Percentiles rank a stretch among this genome's conserved stretches.
Conservation (phyloP, 2,329 filamentous ascomycete genomes). For the Colletotrichum tabaci region DNA sequence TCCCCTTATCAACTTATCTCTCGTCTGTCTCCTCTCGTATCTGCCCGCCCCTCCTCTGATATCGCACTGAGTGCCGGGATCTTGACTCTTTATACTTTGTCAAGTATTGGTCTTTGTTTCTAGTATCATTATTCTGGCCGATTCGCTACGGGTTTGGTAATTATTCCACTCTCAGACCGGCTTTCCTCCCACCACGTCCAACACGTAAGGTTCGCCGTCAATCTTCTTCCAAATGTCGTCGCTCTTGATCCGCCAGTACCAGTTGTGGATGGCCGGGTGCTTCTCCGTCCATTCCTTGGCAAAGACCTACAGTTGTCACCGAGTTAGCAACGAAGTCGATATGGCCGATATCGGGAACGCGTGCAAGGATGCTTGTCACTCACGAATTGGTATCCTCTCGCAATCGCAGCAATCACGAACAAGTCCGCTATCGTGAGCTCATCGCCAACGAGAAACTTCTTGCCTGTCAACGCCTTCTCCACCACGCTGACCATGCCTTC, state of each 20-base stretch:
- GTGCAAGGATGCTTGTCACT: background rate
- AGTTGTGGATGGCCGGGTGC: constrained; percentile 24
- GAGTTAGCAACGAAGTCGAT: background rate
- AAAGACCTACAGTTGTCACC: constrained; percentile 12
- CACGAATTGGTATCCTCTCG: constrained; percentile 31
- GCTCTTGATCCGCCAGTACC: constrained; percentile 37
- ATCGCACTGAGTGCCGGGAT: background rate
- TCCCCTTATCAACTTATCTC: background rate
- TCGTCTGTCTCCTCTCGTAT: background rate
- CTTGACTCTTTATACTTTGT: background rate
- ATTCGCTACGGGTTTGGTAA: background rate
- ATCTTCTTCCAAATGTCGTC: constrained; percentile 36
- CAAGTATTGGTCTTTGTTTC: background rate
- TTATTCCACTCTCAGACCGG: constrained; percentile 19
- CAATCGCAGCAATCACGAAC: constrained; percentile 26
- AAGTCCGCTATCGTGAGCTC: constrained; percentile 32
- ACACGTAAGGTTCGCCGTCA: constrained; percentile 30
- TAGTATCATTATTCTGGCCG: background rate
- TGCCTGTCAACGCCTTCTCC: constrained; percentile 33
- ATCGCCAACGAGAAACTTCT: constrained; percentile 32
- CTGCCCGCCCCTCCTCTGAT: background rate
- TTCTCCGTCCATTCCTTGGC: constrained; percentile 33
- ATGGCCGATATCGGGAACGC: constrained; percentile 6
- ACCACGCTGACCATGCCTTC: constrained; percentile 35
- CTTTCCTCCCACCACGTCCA: constrained; percentile 35